phyloP scores from a whole-genome alignment of 768 basidiomycete species.

The Hydnomerulius pinastri region DNA sequence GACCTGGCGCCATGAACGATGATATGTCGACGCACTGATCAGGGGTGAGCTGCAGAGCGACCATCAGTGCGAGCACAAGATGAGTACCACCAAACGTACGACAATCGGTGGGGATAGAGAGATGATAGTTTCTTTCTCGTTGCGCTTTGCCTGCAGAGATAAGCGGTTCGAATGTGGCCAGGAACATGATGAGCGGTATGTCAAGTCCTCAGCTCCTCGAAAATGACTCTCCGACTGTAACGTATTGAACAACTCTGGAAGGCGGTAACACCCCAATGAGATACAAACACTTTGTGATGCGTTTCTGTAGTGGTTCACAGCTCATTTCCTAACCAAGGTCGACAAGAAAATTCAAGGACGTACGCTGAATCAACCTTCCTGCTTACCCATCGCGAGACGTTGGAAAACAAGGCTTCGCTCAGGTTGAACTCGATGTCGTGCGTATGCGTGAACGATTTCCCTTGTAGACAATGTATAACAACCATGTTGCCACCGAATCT shows the following conservation, averaged over 20 bases:
- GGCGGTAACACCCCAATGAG: constrained; percentile 47
- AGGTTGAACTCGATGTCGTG: constrained; percentile 31
- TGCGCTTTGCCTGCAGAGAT: constrained; percentile 14
- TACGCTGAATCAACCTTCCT: constrained; percentile 31
- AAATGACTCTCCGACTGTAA: constrained; percentile 11
- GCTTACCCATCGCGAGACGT: constrained; percentile 40
- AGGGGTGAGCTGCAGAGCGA: constrained; percentile 40
- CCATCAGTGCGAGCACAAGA: neutral
- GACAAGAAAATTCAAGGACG: constrained; percentile 15
- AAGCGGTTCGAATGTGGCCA: constrained; percentile 44
- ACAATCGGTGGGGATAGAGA: constrained; percentile 32
- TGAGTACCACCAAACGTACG: constrained; percentile 32
- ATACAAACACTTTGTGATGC: constrained; percentile 41
- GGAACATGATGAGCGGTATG: constrained; percentile 31
- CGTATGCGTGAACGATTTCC: constrained; percentile 19
- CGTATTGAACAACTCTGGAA: constrained; percentile 22
- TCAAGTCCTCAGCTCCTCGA: constrained; percentile 19
- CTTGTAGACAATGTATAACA: constrained; percentile 19
- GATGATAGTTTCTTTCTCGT: constrained; percentile 11
- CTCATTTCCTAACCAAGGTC: neutral
- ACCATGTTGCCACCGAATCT: constrained; percentile 21
- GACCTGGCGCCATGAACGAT: constrained; percentile 40
- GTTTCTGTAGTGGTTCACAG: constrained; percentile 25
- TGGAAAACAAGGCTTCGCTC: constrained; percentile 26
- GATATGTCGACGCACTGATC: constrained; percentile 56